Evolutionary conservation across 179 eudicot species (phyloP).

Genomic region (Monotropa hypopitys): DNA sequence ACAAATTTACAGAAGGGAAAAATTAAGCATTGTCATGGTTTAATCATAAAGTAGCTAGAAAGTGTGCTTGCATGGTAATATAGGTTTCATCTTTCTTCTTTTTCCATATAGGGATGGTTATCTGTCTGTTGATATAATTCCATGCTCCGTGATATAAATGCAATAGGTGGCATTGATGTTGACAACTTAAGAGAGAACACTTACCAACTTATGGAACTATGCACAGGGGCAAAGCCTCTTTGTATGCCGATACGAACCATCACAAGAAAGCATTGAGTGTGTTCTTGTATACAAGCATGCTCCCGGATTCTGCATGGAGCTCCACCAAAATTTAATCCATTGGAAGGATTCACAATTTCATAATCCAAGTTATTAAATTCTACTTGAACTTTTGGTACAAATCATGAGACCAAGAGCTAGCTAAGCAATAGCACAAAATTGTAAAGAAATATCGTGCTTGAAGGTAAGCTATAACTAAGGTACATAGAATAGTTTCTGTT

Average conservation of each 20-base stretch:
- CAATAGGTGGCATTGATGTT: not conserved
- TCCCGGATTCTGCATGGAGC: slow-evolving; percentile 60
- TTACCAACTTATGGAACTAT: slow-evolving; percentile 22
- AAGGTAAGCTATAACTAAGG: not conserved
- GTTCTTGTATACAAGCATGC: slow-evolving; percentile 71
- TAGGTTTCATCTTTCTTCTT: not conserved
- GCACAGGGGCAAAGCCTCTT: slow-evolving; percentile 95
- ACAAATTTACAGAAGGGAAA: too few species aligned
- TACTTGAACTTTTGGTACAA: not conserved
- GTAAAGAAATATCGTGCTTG: not conserved
- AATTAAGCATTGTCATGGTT: not conserved
- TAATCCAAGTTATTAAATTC: not conserved
- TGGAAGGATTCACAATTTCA: not conserved
- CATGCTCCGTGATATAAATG: not conserved
- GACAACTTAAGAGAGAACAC: not conserved
- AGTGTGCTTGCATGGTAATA: not conserved
- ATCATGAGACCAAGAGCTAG: not conserved
- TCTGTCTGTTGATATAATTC: too few species aligned
- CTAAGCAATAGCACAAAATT: not conserved
- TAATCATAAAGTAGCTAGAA: not conserved
- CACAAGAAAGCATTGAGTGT: slow-evolving; percentile 61
- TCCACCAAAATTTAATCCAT: not conserved
- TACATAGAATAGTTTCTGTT: not conserved
- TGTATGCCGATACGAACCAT: slow-evolving; percentile 77
- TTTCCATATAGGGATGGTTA: not conserved